These are phyloP conservation scores for Taphrina sp. DNA, from an alignment of 1,139 yeast species.

Conservation along the genomic window DNA sequence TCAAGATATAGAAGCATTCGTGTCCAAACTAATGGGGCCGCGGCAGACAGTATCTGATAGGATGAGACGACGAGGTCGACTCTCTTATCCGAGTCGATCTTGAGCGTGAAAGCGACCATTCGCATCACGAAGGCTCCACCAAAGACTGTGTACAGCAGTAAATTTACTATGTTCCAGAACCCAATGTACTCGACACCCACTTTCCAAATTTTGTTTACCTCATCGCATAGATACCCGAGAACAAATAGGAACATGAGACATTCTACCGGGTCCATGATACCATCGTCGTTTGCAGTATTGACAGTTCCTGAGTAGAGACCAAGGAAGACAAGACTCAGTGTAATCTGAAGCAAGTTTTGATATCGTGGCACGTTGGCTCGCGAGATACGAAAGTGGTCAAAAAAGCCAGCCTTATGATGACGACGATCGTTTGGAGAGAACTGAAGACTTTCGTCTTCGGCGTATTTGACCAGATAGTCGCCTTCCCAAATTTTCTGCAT, in stretches of 20 bases:
- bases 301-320: constrained; percentile 63
- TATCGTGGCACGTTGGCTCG: constrained; percentile 62
- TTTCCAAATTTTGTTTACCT: constrained; percentile 66
- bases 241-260: constrained; percentile 63
- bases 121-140: constrained; percentile 51
- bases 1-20: constrained; percentile 64
- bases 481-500: constrained; percentile 27
- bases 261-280: constrained; percentile 53
- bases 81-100: constrained; percentile 43
- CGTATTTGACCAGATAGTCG: constrained; percentile 23
- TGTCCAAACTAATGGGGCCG: constrained; percentile 86
- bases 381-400: constrained; percentile 20
- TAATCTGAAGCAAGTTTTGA: constrained; percentile 70
- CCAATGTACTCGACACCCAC: constrained; percentile 68
- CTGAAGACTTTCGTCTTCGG: constrained; percentile 25
- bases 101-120: constrained; percentile 50
- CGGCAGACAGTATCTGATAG: constrained; percentile 70
- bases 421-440: constrained; percentile 6
- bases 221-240: constrained; percentile 64
- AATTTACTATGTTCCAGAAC: constrained; percentile 75
- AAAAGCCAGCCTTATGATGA: constrained; percentile 19
- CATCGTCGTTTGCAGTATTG: constrained; percentile 50
- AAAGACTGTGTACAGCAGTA: constrained; percentile 15
- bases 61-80: constrained; percentile 61
- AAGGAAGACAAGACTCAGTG: constrained; percentile 65